phyloP scores from a whole-genome alignment of 2,329 filamentous ascomycete species.

The Peltaster fructicola region DNA sequence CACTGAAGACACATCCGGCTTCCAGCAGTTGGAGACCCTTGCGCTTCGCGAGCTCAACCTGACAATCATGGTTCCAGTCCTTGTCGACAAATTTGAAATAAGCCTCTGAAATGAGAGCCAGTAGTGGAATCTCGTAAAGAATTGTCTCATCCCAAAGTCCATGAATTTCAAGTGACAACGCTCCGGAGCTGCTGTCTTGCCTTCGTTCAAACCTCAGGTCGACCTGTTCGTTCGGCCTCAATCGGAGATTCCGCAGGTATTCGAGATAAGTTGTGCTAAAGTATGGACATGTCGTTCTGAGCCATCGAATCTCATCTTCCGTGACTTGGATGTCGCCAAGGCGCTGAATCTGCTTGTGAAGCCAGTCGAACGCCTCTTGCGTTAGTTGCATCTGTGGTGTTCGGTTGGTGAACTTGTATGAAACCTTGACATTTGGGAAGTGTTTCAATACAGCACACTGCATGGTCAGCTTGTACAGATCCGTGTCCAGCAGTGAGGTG shows the following conservation, averaged over 20 bases:
- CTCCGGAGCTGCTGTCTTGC: slow-evolving; percentile 35
- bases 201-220: slow-evolving; percentile 53
- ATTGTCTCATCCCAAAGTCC: slow-evolving; percentile 91
- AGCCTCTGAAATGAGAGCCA: slow-evolving; percentile 82
- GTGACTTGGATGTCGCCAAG: slow-evolving; percentile 68
- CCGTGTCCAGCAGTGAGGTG: slow-evolving; percentile 33
- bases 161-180: slow-evolving; percentile 57
- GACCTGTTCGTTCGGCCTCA: slow-evolving; percentile 69
- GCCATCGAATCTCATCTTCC: slow-evolving; percentile 61
- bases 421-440: slow-evolving; percentile 65
- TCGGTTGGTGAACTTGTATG: slow-evolving; percentile 87
- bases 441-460: slow-evolving; percentile 91
- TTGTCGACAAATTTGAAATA: slow-evolving; percentile 95
- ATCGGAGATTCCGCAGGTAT: slow-evolving; percentile 65
- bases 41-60: slow-evolving; percentile 65
- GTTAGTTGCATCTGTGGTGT: slow-evolving; percentile 87
- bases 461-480: slow-evolving; percentile 96
- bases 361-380: slow-evolving; percentile 67
- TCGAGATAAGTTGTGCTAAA: slow-evolving; percentile 59
- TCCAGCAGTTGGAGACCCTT: slow-evolving; percentile 68
- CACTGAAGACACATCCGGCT: slow-evolving; percentile 74
- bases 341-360: slow-evolving; percentile 66
- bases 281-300: slow-evolving; percentile 65
- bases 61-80: slow-evolving; percentile 77
- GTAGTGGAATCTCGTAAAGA: slow-evolving; percentile 87